Conservation (phyloP, 2,329 filamentous ascomycete genomes). For the Zasmidium cellare region DNA sequence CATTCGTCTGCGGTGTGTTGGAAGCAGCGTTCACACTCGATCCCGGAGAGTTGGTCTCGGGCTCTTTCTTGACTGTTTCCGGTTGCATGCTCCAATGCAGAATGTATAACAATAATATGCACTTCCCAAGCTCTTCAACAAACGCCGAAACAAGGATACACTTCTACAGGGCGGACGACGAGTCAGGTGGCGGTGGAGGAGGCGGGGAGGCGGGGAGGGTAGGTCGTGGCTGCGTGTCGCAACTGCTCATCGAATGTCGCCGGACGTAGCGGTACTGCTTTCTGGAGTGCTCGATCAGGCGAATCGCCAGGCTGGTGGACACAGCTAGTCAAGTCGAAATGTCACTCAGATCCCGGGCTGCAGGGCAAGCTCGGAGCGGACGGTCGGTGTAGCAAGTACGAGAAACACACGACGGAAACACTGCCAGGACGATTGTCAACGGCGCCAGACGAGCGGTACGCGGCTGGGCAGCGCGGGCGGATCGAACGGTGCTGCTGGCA, state of each 20-base stretch:
- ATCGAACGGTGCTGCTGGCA: too few relatives aligned
- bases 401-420: too few relatives aligned
- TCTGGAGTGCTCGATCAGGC: neutral
- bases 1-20: conserved; percentile 15
- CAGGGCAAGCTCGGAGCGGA: too few relatives aligned
- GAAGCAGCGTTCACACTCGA: conserved; percentile 15
- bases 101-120: neutral
- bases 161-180: neutral
- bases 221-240: neutral
- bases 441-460: neutral
- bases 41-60: conserved; percentile 27
- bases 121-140: conserved; percentile 6
- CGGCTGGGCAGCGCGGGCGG: neutral
- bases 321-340: neutral
- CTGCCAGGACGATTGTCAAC: neutral
- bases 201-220: conserved; percentile 6
- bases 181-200: conserved; percentile 2
- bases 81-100: conserved; percentile 28
- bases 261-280: neutral
- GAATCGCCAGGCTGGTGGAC: neutral
- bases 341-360: neutral
- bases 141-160: neutral
- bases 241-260: conserved; percentile 11
- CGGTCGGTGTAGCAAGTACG: too few relatives aligned
- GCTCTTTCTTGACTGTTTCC: conserved; percentile 26